phyloP scores from a whole-genome alignment of 73 alveolate genomes.

The Symbiodinium natans region DNA sequence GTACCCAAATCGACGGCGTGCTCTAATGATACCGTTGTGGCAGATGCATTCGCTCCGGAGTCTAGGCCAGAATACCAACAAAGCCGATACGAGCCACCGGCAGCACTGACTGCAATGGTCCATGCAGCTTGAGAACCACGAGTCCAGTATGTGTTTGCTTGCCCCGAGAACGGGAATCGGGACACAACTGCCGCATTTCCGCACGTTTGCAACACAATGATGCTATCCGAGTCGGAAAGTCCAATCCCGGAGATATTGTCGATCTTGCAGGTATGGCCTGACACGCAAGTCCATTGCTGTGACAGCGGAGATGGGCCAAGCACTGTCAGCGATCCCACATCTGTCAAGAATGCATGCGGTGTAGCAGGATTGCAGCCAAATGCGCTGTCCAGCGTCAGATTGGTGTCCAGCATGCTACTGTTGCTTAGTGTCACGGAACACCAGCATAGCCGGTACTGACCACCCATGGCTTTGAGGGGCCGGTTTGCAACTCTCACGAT shows the following conservation, averaged over 20 bases:
- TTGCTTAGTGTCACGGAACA: neutral
- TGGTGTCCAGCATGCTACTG: neutral
- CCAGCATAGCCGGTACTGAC: constrained; percentile 59
- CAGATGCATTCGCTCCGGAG: neutral
- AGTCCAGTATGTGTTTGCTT: neutral
- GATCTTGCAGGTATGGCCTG: neutral
- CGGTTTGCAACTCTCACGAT: neutral
- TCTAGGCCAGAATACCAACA: constrained; percentile 27
- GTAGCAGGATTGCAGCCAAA: neutral
- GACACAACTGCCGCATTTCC: neutral
- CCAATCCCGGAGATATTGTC: neutral
- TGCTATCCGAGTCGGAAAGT: neutral
- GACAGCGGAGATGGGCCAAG: neutral
- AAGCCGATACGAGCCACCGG: neutral
- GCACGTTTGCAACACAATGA: constrained; percentile 17
- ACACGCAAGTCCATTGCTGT: neutral
- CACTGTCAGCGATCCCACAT: neutral
- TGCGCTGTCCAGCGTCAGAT: neutral
- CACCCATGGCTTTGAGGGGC: constrained; percentile 16
- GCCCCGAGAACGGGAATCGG: constrained; percentile 24
- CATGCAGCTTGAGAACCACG: constrained; percentile 7
- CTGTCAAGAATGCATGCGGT: neutral
- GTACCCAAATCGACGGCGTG: neutral
- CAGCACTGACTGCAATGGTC: neutral
- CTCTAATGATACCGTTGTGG: neutral